Evolutionary conservation across 2,329 filamentous ascomycete genomes (phyloP), one percentile per base, ranked within the genome.

Genomic region (Ilyonectria sp.): DNA sequence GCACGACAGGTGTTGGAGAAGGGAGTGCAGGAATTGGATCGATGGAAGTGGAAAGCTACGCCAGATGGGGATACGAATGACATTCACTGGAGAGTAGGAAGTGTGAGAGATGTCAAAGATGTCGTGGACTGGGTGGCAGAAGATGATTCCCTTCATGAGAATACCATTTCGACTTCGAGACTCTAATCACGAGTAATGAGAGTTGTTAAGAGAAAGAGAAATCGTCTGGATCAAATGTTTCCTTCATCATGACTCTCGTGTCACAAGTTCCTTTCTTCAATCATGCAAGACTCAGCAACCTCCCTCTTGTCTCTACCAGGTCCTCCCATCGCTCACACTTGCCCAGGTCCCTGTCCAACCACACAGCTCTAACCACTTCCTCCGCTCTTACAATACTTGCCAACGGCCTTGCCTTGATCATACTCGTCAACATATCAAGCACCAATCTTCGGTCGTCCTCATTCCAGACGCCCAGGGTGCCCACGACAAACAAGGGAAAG

Each of bases 21-120:
- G 17, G 80, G 81, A 0, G 69, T 76, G 46, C 87, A 90, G 75
- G 73, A 71, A 2, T 74, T 82, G 17, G 65, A 74, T 8, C 76
- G 86, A 19, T 90, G 87, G 87, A 77, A 78, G 40, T 90, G 87
- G 87, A 87, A 87, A 78, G 73, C 77, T 13, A 74, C 64, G 1
- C 65, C 49, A 2, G 70, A 76, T 35, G 75, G 71, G 2, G 71
- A 65, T 1, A 46, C 19, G 2, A 71, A 68, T 0, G 74, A 79
- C 57, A 75, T 82, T 0, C 80, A 78, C 40, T 82, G 80, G 80
- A 72, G 79, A 29, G 69, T 78, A 7, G 79, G 79, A 0, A 66
- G 74, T 19, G 68, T 71, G 4, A 55, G 63, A 31, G 77, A 79
- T 54, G 61, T 80, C 9, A 73, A 69, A 19, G 69, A 76, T 19